Base-by-base conservation (phyloP, 2,329 filamentous ascomycete species). In the Cladosporium sphaerospermum region DNA sequence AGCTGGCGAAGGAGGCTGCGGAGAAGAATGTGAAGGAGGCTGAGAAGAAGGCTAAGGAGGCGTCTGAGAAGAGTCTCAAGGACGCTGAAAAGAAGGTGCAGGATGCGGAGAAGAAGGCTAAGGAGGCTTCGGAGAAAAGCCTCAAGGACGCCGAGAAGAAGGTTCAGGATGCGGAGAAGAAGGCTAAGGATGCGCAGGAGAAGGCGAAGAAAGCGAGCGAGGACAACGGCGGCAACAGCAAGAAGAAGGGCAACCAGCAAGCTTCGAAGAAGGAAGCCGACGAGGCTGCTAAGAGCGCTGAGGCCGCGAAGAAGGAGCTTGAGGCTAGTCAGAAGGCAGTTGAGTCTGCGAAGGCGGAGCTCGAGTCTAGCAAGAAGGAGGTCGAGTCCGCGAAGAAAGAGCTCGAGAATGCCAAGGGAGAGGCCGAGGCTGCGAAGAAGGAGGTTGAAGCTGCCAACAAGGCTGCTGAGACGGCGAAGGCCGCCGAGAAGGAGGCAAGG, bases 21-120 rank as follows among this genome's bases (percentile, higher is more conserved):
- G 36, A 39, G 36, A 39, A 39, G 36, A 39, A 14, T 70, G 73
- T 70, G 18, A 81, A 80, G 62, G 71, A 73, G 4, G 79, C 80
- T 16, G 73, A 74, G 52, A 71, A 71, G 51, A 67, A 65, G 48
- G 47, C 39, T 13, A 51, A 51, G 9, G 48, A 44, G 18, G 41
- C 40, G 3, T 40, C 42, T 70, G 42, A 44, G 48, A 51, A 51
- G 31, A 18, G 16, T 44, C 33, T 40, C n/a, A 40, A 51, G 18
- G 48, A 18, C 11, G 32, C 19, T 16, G 48, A 40, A 13, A 59
- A 69, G 78, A 83, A 76, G 71, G 73, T 70, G 16, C 81, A 81
- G 62, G 71, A 73, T 4, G 79, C 80, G 16, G 73, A 74, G 52
- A 71, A 71, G 52, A 67, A 66, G 40, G 47, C 47, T 4, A 51